phyloP scores from a whole-genome alignment of 1,284 basidiomycete species.

The Cerrena zonata region DNA sequence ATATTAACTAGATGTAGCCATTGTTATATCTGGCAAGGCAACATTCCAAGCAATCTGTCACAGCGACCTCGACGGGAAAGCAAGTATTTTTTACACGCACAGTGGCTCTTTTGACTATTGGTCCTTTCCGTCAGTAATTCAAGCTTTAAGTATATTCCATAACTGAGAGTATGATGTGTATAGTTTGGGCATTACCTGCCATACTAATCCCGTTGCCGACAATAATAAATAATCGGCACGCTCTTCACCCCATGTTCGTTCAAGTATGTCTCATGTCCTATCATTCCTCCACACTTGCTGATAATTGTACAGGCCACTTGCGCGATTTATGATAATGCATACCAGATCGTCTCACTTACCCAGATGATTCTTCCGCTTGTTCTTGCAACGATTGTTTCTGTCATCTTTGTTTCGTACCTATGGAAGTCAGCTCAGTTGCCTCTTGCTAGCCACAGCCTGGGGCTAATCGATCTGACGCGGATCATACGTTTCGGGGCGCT shows the following conservation, averaged over 20 bases:
- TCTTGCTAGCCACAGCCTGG: slow-evolving; percentile 9
- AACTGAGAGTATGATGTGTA: background rate
- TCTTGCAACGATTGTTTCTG: slow-evolving; percentile 15
- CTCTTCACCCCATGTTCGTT: slow-evolving; percentile 7
- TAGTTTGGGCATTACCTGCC: slow-evolving; percentile 24
- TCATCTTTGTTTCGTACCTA: slow-evolving; percentile 15
- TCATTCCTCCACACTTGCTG: background rate
- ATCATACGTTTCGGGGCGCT: slow-evolving; percentile 20
- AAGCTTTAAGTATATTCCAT: background rate
- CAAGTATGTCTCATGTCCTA: slow-evolving; percentile 5
- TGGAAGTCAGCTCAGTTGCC: slow-evolving; percentile 18
- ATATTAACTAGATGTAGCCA: slow-evolving; percentile 13
- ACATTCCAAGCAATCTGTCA: background rate
- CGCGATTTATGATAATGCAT: slow-evolving; percentile 14
- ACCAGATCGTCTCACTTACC: slow-evolving; percentile 17
- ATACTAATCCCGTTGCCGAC: slow-evolving; percentile 15
- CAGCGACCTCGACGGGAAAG: background rate
- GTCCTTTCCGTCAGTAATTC: slow-evolving; percentile 18
- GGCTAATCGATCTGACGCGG: slow-evolving; percentile 14
- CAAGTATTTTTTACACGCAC: slow-evolving; percentile 14
- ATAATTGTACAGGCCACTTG: slow-evolving; percentile 16
- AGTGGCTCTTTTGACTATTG: slow-evolving; percentile 14
- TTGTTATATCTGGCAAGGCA: slow-evolving; percentile 16
- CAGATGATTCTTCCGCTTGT: slow-evolving; percentile 20
- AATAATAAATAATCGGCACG: slow-evolving; percentile 9